Conservation (phyloP, 2,329 filamentous ascomycete species). For the Xylaria sp. region DNA sequence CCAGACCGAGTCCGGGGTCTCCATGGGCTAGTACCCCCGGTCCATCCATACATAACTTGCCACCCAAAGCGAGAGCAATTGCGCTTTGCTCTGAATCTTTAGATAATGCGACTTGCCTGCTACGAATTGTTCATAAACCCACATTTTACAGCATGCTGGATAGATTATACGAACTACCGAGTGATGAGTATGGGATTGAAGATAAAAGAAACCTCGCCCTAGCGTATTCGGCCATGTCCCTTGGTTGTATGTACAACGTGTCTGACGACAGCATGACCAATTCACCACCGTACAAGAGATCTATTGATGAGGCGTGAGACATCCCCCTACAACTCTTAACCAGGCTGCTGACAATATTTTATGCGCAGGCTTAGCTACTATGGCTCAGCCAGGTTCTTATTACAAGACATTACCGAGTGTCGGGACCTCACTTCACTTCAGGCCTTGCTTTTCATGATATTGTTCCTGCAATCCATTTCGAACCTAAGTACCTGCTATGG, state of each 20-base stretch:
- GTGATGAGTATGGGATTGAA: conserved; percentile 59
- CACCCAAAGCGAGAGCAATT: conserved; percentile 62
- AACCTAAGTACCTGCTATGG: conserved; percentile 81
- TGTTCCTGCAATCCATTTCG: conserved; percentile 80
- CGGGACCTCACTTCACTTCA: conserved; percentile 77
- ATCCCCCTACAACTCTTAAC: background rate
- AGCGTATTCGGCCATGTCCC: conserved; percentile 63
- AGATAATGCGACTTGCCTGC: conserved; percentile 47
- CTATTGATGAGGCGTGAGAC: conserved; percentile 60
- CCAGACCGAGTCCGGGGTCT: conserved; percentile 67
- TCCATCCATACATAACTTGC: conserved; percentile 69
- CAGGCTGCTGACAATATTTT: conserved; percentile 32
- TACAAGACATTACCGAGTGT: conserved; percentile 71
- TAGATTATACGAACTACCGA: conserved; percentile 66
- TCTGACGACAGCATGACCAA: conserved; percentile 34
- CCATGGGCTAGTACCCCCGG: conserved; percentile 60
- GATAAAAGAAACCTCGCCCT: conserved; percentile 65
- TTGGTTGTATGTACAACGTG: conserved; percentile 63
- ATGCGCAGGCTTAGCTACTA: conserved; percentile 73
- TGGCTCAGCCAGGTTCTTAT: conserved; percentile 66
- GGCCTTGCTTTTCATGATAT: conserved; percentile 77
- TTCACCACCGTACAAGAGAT: conserved; percentile 44
- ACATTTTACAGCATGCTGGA: conserved; percentile 72
- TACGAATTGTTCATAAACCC: conserved; percentile 71
- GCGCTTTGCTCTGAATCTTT: conserved; percentile 47